These are phyloP conservation scores for Chrysochromulina parva DNA, from an alignment of 78 protist species.

Conservation along the genomic window DNA sequence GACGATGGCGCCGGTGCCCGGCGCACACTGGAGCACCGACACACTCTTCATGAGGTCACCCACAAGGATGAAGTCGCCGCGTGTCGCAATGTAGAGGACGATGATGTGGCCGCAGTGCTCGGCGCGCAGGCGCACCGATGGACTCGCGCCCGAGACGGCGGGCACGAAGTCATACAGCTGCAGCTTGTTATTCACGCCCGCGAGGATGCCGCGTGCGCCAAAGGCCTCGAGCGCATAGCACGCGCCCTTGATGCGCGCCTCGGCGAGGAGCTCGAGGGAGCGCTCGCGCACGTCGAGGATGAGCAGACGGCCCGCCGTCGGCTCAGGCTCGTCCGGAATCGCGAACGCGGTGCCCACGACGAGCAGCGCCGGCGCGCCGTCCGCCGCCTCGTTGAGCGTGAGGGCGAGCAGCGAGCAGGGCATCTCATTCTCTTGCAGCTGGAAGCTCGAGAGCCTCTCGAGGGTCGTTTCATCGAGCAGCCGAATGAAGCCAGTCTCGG, in stretches of 20 bases:
- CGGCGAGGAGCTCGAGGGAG: slow-evolving; percentile 37
- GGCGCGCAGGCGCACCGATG: slow-evolving; percentile 26
- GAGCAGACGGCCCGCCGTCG: slow-evolving; percentile 77
- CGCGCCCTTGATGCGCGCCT: slow-evolving; percentile 35
- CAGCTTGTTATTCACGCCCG: slow-evolving; percentile 65
- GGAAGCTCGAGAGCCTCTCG: slow-evolving; percentile 29
- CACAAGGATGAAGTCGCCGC: slow-evolving; percentile 85
- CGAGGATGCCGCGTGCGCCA: slow-evolving; percentile 70
- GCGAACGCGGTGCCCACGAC: slow-evolving; percentile 85
- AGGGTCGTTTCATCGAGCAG: slow-evolving; percentile 74
- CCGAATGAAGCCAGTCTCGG: neutral
- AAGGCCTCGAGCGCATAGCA: slow-evolving; percentile 53
- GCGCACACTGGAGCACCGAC: slow-evolving; percentile 53
- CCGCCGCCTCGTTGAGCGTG: neutral
- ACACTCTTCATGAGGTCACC: slow-evolving; percentile 88
- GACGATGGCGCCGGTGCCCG: neutral
- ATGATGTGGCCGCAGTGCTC: slow-evolving; percentile 78
- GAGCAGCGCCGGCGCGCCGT: neutral
- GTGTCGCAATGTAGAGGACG: slow-evolving; percentile 41
- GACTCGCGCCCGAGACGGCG: neutral
- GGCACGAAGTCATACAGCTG: neutral
- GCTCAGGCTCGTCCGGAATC: slow-evolving; percentile 60
- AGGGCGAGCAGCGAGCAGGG: neutral
- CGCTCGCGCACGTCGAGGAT: slow-evolving; percentile 14
- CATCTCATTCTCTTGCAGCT: slow-evolving; percentile 28